A percentile compares a stretch with the other conserved stretches of the same genome.
These are phyloP conservation scores for Geranium rotundifolium DNA, from an alignment of 345 rosid species.

Conservation along the genomic window DNA sequence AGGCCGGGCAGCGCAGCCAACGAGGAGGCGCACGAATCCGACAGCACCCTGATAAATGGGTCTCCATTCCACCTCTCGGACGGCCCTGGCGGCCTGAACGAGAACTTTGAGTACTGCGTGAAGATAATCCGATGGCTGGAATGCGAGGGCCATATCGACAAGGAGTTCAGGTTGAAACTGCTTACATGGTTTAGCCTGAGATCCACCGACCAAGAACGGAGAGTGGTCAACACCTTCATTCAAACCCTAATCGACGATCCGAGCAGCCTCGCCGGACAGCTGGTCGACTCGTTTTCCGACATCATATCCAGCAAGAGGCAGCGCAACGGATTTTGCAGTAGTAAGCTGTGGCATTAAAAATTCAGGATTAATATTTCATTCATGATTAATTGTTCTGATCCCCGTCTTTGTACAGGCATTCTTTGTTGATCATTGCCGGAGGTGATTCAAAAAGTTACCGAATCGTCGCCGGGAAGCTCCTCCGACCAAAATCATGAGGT, in stretches of 20 bases:
- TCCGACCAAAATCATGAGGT: not conserved
- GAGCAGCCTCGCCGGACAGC: slow-evolving; percentile 83
- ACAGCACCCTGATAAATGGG: slow-evolving; percentile 64
- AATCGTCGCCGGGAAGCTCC: not conserved
- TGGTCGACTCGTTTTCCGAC: slow-evolving; percentile 71
- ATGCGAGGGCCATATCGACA: slow-evolving; percentile 62
- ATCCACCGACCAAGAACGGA: slow-evolving; percentile 71
- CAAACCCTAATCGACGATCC: slow-evolving; percentile 78
- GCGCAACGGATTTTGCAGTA: slow-evolving; percentile 48
- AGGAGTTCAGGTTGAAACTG: slow-evolving; percentile 73
- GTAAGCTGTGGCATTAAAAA: slow-evolving; percentile 47
- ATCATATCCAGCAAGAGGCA: slow-evolving; percentile 63
- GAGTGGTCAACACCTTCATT: slow-evolving; percentile 82
- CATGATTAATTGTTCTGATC: not conserved
- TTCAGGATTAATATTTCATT: not conserved
- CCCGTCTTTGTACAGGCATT: not conserved
- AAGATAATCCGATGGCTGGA: slow-evolving; percentile 77
- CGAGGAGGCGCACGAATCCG: slow-evolving; percentile 75
- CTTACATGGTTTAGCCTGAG: slow-evolving; percentile 92
- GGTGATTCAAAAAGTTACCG: not conserved
- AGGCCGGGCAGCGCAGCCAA: slow-evolving; percentile 24
- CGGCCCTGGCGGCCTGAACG: slow-evolving; percentile 51
- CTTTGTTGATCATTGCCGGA: not conserved
- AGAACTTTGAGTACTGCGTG: slow-evolving; percentile 74
- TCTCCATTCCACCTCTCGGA: slow-evolving; percentile 39